phyloP scores from a whole-genome alignment of 2,329 filamentous ascomycete species.

The Penicillium sp. region DNA sequence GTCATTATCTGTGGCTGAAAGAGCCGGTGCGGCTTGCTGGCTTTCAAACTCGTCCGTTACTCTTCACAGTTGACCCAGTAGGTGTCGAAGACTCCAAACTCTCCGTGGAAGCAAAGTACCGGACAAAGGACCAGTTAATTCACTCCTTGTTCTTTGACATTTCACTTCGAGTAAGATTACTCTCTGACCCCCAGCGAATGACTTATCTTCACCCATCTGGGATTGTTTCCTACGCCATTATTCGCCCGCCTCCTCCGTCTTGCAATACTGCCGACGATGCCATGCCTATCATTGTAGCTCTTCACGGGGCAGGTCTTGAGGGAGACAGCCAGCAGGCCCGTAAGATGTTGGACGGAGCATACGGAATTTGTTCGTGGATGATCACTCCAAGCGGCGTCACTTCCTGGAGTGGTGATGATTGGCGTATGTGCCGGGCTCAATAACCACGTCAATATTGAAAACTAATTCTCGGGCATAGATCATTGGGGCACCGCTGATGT shows the following conservation, averaged over 20 bases:
- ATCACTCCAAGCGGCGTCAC: conserved; percentile 54
- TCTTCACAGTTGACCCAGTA: conserved; percentile 24
- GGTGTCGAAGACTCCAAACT: conserved; percentile 8
- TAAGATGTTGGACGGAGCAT: conserved; percentile 46
- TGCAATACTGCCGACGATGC: conserved; percentile 9
- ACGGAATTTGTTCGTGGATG: conserved; percentile 51
- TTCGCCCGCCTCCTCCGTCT: conserved; percentile 48
- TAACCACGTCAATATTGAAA: not conserved
- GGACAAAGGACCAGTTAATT: not conserved
- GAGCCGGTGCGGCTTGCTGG: conserved; percentile 24
- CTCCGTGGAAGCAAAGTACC: conserved; percentile 18
- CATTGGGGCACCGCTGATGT: conserved; percentile 54
- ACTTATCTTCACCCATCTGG: conserved; percentile 51
- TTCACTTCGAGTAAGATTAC: conserved; percentile 15
- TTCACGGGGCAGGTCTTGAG: conserved; percentile 56
- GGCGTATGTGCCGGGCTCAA: conserved; percentile 42
- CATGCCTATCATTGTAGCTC: conserved; percentile 47
- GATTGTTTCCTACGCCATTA: conserved; percentile 53
- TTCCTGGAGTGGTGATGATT: conserved; percentile 56
- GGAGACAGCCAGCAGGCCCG: conserved; percentile 45
- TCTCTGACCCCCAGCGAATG: conserved; percentile 47
- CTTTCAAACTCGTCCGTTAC: conserved; percentile 33
- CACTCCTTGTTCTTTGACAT: conserved; percentile 15
- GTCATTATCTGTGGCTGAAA: conserved; percentile 7
- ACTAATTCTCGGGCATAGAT: conserved; percentile 24